phyloP scores from a whole-genome alignment of 495 filamentous ascomycete species.

The Cercophora scortea region DNA sequence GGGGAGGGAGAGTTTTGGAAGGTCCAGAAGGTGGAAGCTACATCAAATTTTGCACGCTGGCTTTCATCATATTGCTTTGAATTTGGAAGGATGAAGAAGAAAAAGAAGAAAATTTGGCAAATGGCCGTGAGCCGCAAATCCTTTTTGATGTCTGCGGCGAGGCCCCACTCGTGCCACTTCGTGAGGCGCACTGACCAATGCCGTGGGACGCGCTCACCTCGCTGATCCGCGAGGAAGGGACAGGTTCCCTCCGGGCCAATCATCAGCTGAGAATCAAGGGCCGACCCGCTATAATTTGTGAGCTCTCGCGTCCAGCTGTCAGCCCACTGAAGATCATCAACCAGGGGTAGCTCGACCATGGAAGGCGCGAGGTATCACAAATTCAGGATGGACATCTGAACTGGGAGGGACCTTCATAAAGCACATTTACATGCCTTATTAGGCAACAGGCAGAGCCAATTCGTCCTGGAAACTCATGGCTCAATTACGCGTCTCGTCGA shows the following conservation, averaged over 20 bases:
- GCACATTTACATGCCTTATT: background rate
- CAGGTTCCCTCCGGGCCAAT: too few relatives aligned
- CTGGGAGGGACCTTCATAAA: background rate
- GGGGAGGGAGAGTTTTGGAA: constrained; percentile 67
- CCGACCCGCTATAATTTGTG: too few relatives aligned
- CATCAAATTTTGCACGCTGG: constrained; percentile 84
- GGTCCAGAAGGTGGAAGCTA: constrained; percentile 57
- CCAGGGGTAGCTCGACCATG: too few relatives aligned
- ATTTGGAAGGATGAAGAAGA: constrained; percentile 89
- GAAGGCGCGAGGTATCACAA: too few relatives aligned
- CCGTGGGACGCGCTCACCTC: too few relatives aligned
- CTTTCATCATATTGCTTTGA: constrained; percentile 99
- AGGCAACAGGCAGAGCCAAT: background rate
- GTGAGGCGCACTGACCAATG: background rate
- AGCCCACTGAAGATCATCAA: too few relatives aligned
- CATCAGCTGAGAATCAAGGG: too few relatives aligned
- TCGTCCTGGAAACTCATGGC: constrained; percentile 11
- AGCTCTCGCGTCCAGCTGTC: too few relatives aligned
- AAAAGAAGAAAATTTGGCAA: constrained; percentile 31
- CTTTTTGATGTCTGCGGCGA: constrained; percentile 10
- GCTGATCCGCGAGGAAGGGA: too few relatives aligned
- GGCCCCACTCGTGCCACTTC: background rate
- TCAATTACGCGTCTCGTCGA: constrained; percentile 11
- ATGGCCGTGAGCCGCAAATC: background rate
- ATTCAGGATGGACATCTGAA: background rate